A percentile compares a stretch with the other conserved stretches of the same genome.
Conservation (phyloP, 305 asterid genomes). For the Fraxinus ornus region DNA sequence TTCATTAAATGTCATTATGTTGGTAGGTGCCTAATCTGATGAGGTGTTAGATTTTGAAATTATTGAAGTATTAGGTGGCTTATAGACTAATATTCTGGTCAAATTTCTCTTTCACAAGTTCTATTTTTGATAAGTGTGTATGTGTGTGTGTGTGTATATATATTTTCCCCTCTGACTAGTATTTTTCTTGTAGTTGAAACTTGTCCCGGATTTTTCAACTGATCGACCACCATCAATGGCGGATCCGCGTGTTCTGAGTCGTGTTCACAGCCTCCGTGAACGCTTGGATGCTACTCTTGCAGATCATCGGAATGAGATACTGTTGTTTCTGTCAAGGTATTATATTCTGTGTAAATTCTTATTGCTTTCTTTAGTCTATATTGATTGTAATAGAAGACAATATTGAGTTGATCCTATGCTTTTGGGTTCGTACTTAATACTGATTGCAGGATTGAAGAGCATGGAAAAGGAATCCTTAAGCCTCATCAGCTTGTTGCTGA, state of each 20-base stretch:
- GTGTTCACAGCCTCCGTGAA: constrained; percentile 93
- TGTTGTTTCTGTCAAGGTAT: constrained; percentile 70
- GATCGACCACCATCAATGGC: constrained; percentile 47
- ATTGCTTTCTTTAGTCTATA: background rate
- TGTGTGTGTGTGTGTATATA: background rate
- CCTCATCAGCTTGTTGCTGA: constrained; percentile 84
- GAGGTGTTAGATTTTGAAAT: constrained; percentile 34
- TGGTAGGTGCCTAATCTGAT: constrained; percentile 24
- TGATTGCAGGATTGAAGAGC: constrained; percentile 63
- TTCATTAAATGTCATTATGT: constrained; percentile 18
- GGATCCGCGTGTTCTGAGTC: constrained; percentile 71
- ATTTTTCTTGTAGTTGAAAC: constrained; percentile 37
- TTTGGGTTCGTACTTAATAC: background rate
- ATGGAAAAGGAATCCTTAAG: constrained; percentile 86
- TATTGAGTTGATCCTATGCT: background rate
- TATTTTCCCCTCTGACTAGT: background rate
- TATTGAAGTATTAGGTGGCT: constrained; percentile 24
- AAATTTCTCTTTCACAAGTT: background rate
- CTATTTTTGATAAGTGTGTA: constrained; percentile 19
- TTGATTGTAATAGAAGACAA: background rate
- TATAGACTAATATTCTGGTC: constrained; percentile 29
- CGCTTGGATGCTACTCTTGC: constrained; percentile 84
- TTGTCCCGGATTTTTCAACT: constrained; percentile 22
- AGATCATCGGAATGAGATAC: constrained; percentile 71
- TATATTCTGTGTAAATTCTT: background rate